Percentiles rank a stretch among this genome's conserved stretches.
Evolutionary conservation across 768 basidiomycete genomes (phyloP).

Genomic region (Phallus indusiatus): DNA sequence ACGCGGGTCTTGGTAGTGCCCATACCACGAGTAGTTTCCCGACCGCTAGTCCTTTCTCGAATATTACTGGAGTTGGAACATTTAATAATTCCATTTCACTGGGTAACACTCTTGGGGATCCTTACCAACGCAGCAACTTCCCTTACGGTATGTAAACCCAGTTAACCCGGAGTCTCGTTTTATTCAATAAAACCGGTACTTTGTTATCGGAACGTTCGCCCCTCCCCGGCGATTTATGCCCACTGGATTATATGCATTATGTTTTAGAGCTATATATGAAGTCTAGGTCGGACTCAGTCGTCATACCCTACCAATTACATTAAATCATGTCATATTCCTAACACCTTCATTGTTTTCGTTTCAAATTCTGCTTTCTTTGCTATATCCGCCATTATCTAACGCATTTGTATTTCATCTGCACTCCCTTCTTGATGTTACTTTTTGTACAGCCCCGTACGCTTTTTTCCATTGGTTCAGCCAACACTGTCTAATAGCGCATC

Average conservation of each 20-base stretch:
- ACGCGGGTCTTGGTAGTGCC: conserved; percentile 28
- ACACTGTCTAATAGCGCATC: conserved; percentile 12
- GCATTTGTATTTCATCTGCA: conserved; percentile 5
- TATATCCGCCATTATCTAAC: conserved; percentile 8
- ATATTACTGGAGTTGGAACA: conserved; percentile 33
- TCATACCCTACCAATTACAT: background rate
- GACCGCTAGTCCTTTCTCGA: conserved; percentile 6
- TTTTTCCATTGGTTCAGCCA: conserved; percentile 9
- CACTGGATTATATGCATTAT: conserved; percentile 1
- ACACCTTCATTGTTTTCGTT: conserved; percentile 9
- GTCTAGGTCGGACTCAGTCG: background rate
- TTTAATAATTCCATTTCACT: conserved; percentile 40
- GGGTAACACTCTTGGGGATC: conserved; percentile 52
- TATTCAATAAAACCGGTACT: conserved; percentile 3
- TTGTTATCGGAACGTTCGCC: background rate
- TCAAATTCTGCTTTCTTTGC: conserved; percentile 8
- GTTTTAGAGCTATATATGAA: background rate
- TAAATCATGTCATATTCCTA: conserved; percentile 4
- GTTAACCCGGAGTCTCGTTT: background rate
- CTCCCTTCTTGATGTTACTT: conserved; percentile 10
- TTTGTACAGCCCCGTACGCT: conserved; percentile 10
- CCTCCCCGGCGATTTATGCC: conserved; percentile 1
- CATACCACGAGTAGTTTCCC: conserved; percentile 41
- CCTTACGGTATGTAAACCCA: conserved; percentile 68
- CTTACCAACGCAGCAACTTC: conserved; percentile 65